Base-by-base conservation (phyloP, 2,329 filamentous ascomycete species). In the Sarocladium oryzae region DNA sequence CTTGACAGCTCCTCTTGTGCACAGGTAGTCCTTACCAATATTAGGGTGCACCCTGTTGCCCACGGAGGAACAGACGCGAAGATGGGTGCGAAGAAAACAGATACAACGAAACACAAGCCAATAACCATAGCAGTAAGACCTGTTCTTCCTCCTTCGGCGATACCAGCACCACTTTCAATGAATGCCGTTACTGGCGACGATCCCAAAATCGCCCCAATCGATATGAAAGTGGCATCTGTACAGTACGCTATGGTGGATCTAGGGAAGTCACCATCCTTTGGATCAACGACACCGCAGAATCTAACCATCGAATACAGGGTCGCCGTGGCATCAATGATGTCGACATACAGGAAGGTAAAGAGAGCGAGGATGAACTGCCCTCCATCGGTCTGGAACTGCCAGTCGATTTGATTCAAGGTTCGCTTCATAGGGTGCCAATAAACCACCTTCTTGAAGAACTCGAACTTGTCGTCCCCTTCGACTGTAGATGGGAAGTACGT, bases 231-330 rank as follows among this genome's bases (percentile, higher is more conserved):
- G 1, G 86, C 85, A 56, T 90, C 86, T 3, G 79, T 81, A 58
- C 79, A 85, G 65, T 89, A 90, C 1, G 90, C 90, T 28, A 92
- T 70, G 1, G 89, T 89, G 2, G 87, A 91, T 36, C 89, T 84
- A 50, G 91, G 88, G 56, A 96, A 96, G 63, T 95, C 89, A n/a
- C 84, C 82, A 2, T 85, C 81, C 41, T 79, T 74, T 57, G 77
- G 67, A 61, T 84, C 76, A 57, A 86, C 80, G 40, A 79, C 77
- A 24, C 82, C 81, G 55, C 80, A 84, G 68, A 89, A 89, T 20
- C 84, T 82, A 1, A 86, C 86, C 86, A 90, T 89, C n/a, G 85
- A 86, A 68, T 89, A 89, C 33, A 89, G 70, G 0, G 86, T 89
- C 37, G 85, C 86, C 0, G 86, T 89, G 60, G 83, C 84, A 62